Base-by-base conservation (phyloP, 495 filamentous ascomycete species). In the Aspergillus asperescens region DNA sequence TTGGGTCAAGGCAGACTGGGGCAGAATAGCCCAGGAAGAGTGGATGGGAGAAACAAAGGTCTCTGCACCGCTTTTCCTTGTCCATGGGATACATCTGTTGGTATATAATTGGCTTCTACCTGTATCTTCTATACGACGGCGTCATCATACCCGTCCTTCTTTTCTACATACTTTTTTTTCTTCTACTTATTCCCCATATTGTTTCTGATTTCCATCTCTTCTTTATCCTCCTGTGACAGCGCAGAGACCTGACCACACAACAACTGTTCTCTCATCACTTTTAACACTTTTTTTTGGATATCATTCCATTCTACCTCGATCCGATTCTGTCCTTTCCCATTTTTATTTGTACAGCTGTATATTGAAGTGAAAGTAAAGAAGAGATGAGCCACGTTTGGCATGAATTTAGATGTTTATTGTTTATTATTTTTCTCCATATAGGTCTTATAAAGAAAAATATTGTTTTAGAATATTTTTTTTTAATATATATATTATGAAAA, bases 341-440 rank as follows among this genome's bases (percentile, higher is more conserved):
- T 60, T 44, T 51, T 58, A 53, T 65, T 50, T 73, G 67, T 72
- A 73, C 68, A 73, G 60, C 64, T 65, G 64, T 67, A 61, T 64
- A 58, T 48, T 68, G 55, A 48, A 48, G 29, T 32, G 28, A 45
- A 58, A 58, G 52, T 45, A 61, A 43, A 46, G 39, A 42, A 52
- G 52, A 50, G 28, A 63, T 61, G 61, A 60, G 53, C 58, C 54
- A 51, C 54, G 58, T 48, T 53, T 54, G 43, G 35, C 23, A 65
- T 51, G 52, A 58, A 54, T 45, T n/a, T 51, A 51, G 27, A 39
- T 32, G 32, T 54, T 46, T 48, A 46, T 16, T 46, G 15, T 43
- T 19, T 49, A 39, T 15, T 18, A n/a, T n/a, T n/a, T n/a, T n/a
- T n/a, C n/a, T n/a, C n/a, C n/a, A n/a, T n/a, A n/a, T n/a, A n/a